A percentile compares a stretch with the other conserved stretches of the same genome.
phyloP scores from a whole-genome alignment of 2,329 filamentous ascomycete species.

The Alternaria sp. region DNA sequence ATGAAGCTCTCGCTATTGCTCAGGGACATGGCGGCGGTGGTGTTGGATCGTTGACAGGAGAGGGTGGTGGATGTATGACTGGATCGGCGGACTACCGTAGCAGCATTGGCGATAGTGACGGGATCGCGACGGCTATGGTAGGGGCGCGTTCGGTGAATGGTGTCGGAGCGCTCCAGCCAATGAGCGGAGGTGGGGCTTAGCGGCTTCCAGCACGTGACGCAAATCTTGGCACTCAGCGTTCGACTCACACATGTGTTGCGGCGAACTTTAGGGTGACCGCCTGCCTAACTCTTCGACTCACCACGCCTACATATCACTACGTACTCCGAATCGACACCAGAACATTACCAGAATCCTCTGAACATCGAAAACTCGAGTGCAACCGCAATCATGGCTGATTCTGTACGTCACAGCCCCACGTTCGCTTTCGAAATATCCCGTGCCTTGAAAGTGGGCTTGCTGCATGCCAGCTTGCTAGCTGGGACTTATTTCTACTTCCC shows the following conservation, averaged over 20 bases:
- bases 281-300: neutral
- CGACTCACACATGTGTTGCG: conserved; percentile 25
- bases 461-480: neutral
- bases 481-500: neutral
- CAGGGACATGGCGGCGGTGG: conserved; percentile 41
- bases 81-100: conserved; percentile 19
- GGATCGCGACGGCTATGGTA: conserved; percentile 4
- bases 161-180: conserved; percentile 31
- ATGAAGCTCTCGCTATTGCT: conserved; percentile 48
- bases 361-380: conserved; percentile 12
- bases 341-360: neutral
- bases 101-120: conserved; percentile 22
- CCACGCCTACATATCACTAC: neutral
- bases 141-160: conserved; percentile 23
- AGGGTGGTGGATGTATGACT: neutral
- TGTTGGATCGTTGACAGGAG: neutral
- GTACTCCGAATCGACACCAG: neutral
- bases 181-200: conserved; percentile 34
- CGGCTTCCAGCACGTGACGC: conserved; percentile 18
- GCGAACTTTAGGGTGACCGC: conserved; percentile 11
- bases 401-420: conserved; percentile 44
- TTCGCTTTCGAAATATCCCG: conserved; percentile 26
- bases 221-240: conserved; percentile 24
- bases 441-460: neutral
- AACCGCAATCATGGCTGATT: conserved; percentile 61